These are phyloP conservation scores for Pythium scleroteichum DNA, from an alignment of 352 stramenopile genomes.

Conservation along the genomic window DNA sequence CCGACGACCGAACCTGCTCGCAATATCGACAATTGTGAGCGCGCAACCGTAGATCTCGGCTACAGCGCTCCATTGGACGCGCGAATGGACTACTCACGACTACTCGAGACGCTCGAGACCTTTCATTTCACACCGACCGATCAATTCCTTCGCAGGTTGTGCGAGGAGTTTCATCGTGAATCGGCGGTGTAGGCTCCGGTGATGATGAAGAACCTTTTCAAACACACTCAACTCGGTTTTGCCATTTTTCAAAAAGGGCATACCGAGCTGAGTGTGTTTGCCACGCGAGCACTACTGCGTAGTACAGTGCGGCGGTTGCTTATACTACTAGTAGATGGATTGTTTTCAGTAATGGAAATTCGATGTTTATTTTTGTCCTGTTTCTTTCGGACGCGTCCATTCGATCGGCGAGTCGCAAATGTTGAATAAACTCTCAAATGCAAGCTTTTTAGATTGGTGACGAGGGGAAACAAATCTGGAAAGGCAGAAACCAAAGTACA, in stretches of 20 bases:
- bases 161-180: neutral
- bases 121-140: slow-evolving; percentile 16
- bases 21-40: slow-evolving; percentile 30
- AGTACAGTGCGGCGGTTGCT: no score
- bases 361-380: no score
- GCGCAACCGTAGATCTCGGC: slow-evolving; percentile 41
- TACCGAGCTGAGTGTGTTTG: no score
- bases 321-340: neutral
- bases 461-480: slow-evolving; percentile 5
- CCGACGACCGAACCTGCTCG: slow-evolving; percentile 1
- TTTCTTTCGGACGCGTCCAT: no score
- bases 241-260: no score
- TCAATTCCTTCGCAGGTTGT: slow-evolving; percentile 12
- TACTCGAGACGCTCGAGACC: slow-evolving; percentile 30
- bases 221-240: no score
- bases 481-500: neutral
- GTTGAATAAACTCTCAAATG: no score
- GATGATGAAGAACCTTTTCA: no score
- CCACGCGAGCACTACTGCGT: no score
- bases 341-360: slow-evolving; percentile 6
- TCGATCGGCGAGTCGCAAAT: no score
- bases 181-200: no score
- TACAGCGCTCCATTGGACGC: slow-evolving; percentile 52
- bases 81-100: slow-evolving; percentile 34
- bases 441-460: neutral